Conservation (phyloP, 2,329 filamentous ascomycete species). For the Microsporum canis region DNA sequence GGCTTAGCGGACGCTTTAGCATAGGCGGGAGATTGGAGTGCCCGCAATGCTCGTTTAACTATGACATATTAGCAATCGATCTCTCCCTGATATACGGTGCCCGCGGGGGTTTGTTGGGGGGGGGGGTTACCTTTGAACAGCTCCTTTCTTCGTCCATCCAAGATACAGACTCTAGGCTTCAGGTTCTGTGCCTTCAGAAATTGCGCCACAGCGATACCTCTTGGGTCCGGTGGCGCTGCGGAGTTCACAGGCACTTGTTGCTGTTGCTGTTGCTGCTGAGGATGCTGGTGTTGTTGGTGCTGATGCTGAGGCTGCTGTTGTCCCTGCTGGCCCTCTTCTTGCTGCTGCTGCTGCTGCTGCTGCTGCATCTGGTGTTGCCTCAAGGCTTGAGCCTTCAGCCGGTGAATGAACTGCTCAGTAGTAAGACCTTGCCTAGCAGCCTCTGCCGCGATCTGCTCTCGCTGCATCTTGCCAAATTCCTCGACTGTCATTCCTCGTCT, state of each 20-base stretch:
- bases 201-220: slow-evolving; percentile 76
- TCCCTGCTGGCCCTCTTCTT: slow-evolving; percentile 15
- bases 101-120: slow-evolving; percentile 1
- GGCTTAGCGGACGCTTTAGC: slow-evolving; percentile 71
- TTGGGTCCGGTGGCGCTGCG: slow-evolving; percentile 63
- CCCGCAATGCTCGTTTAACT: slow-evolving; percentile 95
- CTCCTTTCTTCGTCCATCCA: slow-evolving; percentile 93
- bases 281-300: slow-evolving; percentile 1
- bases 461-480: slow-evolving; percentile 60
- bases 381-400: slow-evolving; percentile 27
- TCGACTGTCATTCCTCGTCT: slow-evolving; percentile 75
- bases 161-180: slow-evolving; percentile 80
- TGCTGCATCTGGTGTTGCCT: slow-evolving; percentile 28
- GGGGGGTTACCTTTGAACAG: slow-evolving; percentile 78
- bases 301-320: slow-evolving; percentile 13
- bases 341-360: slow-evolving; percentile 29
- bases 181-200: slow-evolving; percentile 76
- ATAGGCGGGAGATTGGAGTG: slow-evolving; percentile 79
- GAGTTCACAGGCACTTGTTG: slow-evolving; percentile 40
- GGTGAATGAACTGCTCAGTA: slow-evolving; percentile 39
- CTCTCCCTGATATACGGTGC: neutral
- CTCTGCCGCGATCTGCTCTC: slow-evolving; percentile 36
- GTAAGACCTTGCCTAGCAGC: slow-evolving; percentile 43
- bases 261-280: slow-evolving; percentile 25
- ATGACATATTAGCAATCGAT: neutral